Conservation (phyloP, 129 eudicot genomes). For the Chrysanthemum lavandulifolium region DNA sequence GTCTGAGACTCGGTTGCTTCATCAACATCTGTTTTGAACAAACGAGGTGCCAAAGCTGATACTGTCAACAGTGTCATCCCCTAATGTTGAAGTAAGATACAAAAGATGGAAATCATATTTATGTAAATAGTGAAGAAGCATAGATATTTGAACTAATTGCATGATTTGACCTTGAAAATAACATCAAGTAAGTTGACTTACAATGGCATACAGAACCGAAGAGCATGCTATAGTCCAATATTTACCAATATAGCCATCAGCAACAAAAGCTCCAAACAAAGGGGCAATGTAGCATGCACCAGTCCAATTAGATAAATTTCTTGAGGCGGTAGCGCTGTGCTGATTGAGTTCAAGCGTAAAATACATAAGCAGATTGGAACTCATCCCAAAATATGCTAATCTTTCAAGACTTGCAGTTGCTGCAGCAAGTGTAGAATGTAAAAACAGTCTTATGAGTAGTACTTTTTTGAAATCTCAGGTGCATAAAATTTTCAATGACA, state of each 20-base stretch:
- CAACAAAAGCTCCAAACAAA: slow-evolving; percentile 36
- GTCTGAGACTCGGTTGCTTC: slow-evolving; percentile 13
- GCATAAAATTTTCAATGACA: not conserved
- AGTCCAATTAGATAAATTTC: slow-evolving; percentile 31
- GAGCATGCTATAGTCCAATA: slow-evolving; percentile 38
- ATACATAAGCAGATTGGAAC: slow-evolving; percentile 33
- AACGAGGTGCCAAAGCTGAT: slow-evolving; percentile 19
- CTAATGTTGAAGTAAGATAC: slow-evolving; percentile 20
- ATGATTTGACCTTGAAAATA: slow-evolving; percentile 4
- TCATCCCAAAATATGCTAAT: slow-evolving; percentile 33
- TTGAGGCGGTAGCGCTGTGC: slow-evolving; percentile 34
- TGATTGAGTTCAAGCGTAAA: slow-evolving; percentile 30
- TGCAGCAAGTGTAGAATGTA: slow-evolving; percentile 18
- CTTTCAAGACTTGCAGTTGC: slow-evolving; percentile 40
- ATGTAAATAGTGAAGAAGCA: not conserved
- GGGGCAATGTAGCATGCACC: slow-evolving; percentile 39
- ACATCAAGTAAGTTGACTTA: slow-evolving; percentile 21
- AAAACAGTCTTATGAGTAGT: not conserved
- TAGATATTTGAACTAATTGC: too few species aligned
- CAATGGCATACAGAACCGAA: slow-evolving; percentile 35
- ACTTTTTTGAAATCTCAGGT: not conserved
- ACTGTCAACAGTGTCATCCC: slow-evolving; percentile 36
- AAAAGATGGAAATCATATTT: slow-evolving; percentile 10
- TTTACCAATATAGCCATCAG: slow-evolving; percentile 46
- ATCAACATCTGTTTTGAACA: slow-evolving; percentile 13